phyloP scores from a whole-genome alignment of 352 stramenopile species.

The Phytophthora aleatoria region DNA sequence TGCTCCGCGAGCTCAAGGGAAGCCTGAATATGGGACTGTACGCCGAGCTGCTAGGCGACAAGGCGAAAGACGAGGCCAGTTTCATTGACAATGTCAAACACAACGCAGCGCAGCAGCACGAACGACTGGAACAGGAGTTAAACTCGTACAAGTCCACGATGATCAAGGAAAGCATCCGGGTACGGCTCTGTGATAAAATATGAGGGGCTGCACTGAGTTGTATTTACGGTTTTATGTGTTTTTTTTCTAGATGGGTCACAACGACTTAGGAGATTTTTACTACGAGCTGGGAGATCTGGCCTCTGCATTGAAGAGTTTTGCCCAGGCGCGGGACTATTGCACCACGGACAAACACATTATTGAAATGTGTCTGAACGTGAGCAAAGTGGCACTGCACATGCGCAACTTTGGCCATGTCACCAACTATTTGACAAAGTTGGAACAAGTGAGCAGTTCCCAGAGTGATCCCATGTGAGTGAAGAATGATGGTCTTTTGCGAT shows the following conservation, averaged over 20 bases:
- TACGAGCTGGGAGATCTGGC: conserved; percentile 81
- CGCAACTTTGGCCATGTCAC: conserved; percentile 84
- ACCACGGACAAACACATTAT: conserved; percentile 91
- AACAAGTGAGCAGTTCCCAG: conserved; percentile 75
- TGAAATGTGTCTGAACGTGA: conserved; percentile 91
- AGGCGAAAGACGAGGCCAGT: conserved; percentile 38
- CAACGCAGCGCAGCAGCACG: conserved; percentile 69
- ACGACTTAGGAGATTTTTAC: conserved; percentile 89
- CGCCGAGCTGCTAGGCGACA: conserved; percentile 61
- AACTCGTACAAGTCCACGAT: conserved; percentile 92
- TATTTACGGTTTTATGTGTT: neutral
- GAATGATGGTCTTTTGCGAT: conserved; percentile 4
- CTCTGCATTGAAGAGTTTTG: conserved; percentile 84
- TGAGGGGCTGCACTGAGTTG: conserved; percentile 3
- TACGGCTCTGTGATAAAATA: conserved; percentile 26
- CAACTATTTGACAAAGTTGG: conserved; percentile 89
- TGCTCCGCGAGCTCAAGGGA: conserved; percentile 68
- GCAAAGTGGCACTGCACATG: conserved; percentile 89
- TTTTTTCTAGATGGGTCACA: conserved; percentile 78
- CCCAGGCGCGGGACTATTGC: conserved; percentile 89
- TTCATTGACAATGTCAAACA: conserved; percentile 73
- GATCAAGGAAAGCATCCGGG: conserved; percentile 92
- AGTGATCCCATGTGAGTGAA: conserved; percentile 64
- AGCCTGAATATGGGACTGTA: conserved; percentile 78
- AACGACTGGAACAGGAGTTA: conserved; percentile 86